phyloP scores from a whole-genome alignment of 2,329 filamentous ascomycete species.

The Xylariomycetidae sp. region DNA sequence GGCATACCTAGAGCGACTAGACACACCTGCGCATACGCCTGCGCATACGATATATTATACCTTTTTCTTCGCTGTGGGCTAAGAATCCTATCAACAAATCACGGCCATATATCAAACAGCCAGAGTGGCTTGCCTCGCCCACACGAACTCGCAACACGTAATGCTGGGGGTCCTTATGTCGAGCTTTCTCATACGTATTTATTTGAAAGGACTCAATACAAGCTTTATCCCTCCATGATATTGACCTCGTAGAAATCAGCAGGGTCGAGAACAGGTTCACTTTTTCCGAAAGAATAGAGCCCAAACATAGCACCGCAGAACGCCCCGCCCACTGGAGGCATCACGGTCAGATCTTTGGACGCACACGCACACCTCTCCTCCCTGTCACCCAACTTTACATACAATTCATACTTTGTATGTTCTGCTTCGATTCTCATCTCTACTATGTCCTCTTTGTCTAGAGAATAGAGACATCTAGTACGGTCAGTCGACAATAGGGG shows the following conservation, averaged over 20 bases:
- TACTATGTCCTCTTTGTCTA: slow-evolving; percentile 3
- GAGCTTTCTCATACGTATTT: too few species aligned
- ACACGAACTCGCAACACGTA: too few species aligned
- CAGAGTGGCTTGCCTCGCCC: too few species aligned
- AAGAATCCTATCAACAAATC: too few species aligned
- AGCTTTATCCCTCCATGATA: slow-evolving; percentile 3
- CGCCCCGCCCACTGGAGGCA: slow-evolving; percentile 24
- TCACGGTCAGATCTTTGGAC: slow-evolving; percentile 18
- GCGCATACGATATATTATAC: too few species aligned
- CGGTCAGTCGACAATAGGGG: not conserved
- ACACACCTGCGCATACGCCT: too few species aligned
- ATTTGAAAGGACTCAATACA: too few species aligned
- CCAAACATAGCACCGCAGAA: slow-evolving; percentile 29
- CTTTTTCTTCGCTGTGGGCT: too few species aligned
- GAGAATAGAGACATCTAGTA: not conserved
- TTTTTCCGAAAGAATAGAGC: slow-evolving; percentile 23
- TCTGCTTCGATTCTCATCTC: slow-evolving; percentile 12
- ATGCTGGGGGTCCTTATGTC: too few species aligned
- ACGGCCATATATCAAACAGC: too few species aligned
- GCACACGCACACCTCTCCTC: too few species aligned
- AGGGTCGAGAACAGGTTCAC: slow-evolving; percentile 26
- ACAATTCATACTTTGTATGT: slow-evolving; percentile 15
- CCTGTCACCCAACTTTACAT: slow-evolving; percentile 8
- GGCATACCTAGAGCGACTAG: too few species aligned
- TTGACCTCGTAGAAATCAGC: slow-evolving; percentile 24